These are phyloP conservation scores for Solanum hybrid DNA, from an alignment of 305 asterid genomes.

Conservation along the genomic window DNA sequence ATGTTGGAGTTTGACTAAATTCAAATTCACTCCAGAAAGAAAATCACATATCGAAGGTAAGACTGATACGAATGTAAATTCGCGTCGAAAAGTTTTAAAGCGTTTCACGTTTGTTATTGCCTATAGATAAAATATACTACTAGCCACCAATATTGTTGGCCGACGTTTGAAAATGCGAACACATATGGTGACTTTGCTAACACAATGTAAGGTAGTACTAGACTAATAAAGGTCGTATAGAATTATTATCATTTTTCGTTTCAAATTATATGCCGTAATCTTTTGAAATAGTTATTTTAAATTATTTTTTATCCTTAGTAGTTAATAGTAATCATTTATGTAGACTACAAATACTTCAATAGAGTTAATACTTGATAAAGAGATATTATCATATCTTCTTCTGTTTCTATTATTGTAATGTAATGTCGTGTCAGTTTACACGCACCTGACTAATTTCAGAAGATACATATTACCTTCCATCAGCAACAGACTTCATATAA, in stretches of 20 bases:
- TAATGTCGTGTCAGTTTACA: background rate
- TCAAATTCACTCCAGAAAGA: rapidly evolving
- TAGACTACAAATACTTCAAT: background rate
- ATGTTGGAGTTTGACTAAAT: too few species aligned
- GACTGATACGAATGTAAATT: too few species aligned
- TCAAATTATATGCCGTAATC: background rate
- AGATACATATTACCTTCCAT: background rate
- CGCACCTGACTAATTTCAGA: rapidly evolving
- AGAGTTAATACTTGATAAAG: background rate
- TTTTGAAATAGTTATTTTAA: background rate
- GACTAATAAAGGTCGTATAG: background rate
- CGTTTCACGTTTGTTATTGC: background rate
- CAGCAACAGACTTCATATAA: rapidly evolving
- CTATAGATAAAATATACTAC: background rate
- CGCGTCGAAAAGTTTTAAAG: rapidly evolving
- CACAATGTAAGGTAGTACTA: background rate
- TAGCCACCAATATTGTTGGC: background rate
- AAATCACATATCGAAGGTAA: rapidly evolving
- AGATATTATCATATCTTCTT: background rate
- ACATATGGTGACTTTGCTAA: background rate
- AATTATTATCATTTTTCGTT: background rate
- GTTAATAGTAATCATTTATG: background rate
- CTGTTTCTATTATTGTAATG: background rate
- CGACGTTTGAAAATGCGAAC: background rate
- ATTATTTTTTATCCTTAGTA: background rate